Percentiles rank a stretch among this genome's conserved stretches.
Conservation (phyloP, 2,329 filamentous ascomycete genomes). For the Sordariomycetes sp. region DNA sequence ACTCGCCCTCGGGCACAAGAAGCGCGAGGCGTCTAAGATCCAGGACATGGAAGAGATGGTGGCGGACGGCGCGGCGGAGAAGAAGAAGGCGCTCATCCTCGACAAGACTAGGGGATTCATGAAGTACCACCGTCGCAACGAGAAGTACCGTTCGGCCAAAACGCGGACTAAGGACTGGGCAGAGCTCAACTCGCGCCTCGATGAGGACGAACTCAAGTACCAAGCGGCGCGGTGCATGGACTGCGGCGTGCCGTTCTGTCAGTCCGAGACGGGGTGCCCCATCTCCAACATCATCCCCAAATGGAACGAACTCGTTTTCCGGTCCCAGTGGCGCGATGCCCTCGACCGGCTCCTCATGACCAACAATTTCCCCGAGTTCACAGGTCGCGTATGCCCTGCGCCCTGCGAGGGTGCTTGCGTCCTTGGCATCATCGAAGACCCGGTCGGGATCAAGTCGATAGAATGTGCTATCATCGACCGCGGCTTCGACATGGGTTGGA, state of each 20-base stretch:
- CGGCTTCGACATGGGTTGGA: conserved; percentile 97
- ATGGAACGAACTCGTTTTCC: conserved; percentile 75
- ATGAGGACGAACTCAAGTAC: conserved; percentile 92
- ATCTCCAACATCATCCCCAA: conserved; percentile 98
- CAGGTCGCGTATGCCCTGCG: conserved; percentile 89
- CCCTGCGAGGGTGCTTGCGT: conserved; percentile 95
- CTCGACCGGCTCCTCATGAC: conserved; percentile 87
- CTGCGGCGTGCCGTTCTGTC: conserved; percentile 95
- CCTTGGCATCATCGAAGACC: conserved; percentile 90
- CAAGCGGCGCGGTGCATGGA: conserved; percentile 97
- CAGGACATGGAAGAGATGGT: conserved; percentile 87
- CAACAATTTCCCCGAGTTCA: conserved; percentile 98
- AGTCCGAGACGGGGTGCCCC: conserved; percentile 89
- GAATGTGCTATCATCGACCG: conserved; percentile 97
- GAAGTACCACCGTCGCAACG: conserved; percentile 84
- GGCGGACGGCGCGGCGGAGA: conserved; percentile 70
- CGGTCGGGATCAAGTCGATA: conserved; percentile 95
- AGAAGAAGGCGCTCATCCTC: conserved; percentile 82
- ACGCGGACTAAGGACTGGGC: conserved; percentile 87
- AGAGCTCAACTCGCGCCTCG: conserved; percentile 75
- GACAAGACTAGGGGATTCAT: conserved; percentile 97
- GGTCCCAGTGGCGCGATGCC: conserved; percentile 77
- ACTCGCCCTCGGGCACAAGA: conserved; percentile 35
- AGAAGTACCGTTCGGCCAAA: conserved; percentile 82
- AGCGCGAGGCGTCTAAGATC: conserved; percentile 52